phyloP scores from a whole-genome alignment of 75 land plant genomes.

The Picea sitchensis region DNA sequence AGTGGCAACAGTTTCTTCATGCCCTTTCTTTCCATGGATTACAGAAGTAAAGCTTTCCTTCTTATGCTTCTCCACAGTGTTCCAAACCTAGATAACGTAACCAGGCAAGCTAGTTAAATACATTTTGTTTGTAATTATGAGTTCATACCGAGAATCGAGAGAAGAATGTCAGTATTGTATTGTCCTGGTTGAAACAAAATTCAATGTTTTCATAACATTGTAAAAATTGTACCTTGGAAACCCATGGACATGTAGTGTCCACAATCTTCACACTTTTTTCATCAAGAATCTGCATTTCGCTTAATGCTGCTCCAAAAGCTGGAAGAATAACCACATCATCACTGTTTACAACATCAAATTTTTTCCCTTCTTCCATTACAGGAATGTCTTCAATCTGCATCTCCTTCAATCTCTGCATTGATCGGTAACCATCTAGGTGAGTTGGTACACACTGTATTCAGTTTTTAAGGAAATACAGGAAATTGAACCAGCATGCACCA shows the following conservation, averaged over 20 bases:
- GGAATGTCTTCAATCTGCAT: slow-evolving; percentile 75
- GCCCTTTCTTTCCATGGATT: slow-evolving; percentile 92
- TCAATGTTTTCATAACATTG: neutral
- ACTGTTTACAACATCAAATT: slow-evolving; percentile 65
- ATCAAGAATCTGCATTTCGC: slow-evolving; percentile 73
- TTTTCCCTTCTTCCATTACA: slow-evolving; percentile 53
- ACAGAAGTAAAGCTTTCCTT: slow-evolving; percentile 88
- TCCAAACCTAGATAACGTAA: slow-evolving; percentile 71
- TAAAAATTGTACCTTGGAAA: slow-evolving; percentile 59
- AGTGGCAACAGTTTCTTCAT: slow-evolving; percentile 94
- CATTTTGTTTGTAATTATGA: neutral
- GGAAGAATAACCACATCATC: slow-evolving; percentile 93
- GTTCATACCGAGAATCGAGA: neutral
- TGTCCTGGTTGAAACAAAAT: slow-evolving; percentile 1
- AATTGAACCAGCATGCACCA: neutral
- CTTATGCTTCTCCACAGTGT: slow-evolving; percentile 92
- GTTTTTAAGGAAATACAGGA: neutral
- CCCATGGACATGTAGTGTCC: slow-evolving; percentile 98
- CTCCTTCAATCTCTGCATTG: slow-evolving; percentile 67
- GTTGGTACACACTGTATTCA: neutral
- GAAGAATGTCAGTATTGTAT: neutral
- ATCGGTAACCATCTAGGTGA: neutral
- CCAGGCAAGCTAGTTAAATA: neutral
- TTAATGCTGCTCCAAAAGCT: slow-evolving; percentile 94
- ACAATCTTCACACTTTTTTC: slow-evolving; percentile 90